Percentiles rank a stretch among this genome's conserved stretches.
Conservation (phyloP, 192 early-diverging fungal genomes). For the Spinellus fusiger region DNA sequence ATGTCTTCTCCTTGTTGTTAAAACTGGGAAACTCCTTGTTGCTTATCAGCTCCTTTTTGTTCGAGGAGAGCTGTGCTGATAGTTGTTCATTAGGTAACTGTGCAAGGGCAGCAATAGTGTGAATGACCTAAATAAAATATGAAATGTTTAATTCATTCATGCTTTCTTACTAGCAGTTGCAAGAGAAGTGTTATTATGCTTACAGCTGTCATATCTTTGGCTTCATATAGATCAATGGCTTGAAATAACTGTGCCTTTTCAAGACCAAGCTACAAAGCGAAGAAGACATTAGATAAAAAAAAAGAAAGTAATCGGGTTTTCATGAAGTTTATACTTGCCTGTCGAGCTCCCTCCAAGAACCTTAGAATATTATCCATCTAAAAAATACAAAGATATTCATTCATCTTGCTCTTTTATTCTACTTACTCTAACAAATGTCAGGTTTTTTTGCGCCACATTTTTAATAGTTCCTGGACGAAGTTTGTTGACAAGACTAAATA, state of each 20-base stretch:
- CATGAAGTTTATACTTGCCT: constrained; percentile 32
- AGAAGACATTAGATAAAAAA: neutral
- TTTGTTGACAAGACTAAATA: constrained; percentile 63
- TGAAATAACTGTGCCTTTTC: constrained; percentile 71
- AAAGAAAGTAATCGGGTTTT: neutral
- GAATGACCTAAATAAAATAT: constrained; percentile 49
- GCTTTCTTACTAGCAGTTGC: neutral
- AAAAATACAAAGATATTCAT: constrained; percentile 49
- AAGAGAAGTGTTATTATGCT: constrained; percentile 1
- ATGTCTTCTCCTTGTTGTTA: neutral
- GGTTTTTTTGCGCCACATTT: constrained; percentile 60
- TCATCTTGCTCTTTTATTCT: constrained; percentile 62
- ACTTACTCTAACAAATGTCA: constrained; percentile 69
- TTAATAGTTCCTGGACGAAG: constrained; percentile 68
- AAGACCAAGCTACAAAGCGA: constrained; percentile 51
- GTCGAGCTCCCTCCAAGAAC: constrained; percentile 63
- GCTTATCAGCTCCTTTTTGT: constrained; percentile 4
- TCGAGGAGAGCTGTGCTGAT: neutral
- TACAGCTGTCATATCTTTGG: constrained; percentile 67
- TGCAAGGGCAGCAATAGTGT: constrained; percentile 67
- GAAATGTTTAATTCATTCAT: neutral
- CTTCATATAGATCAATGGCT: constrained; percentile 76
- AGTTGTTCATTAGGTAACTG: neutral
- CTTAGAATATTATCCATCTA: constrained; percentile 84
- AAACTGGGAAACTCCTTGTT: neutral